Evolutionary conservation across 108 stramenopile species (phyloP).

Genomic region (Cylindrotheca closterium): DNA sequence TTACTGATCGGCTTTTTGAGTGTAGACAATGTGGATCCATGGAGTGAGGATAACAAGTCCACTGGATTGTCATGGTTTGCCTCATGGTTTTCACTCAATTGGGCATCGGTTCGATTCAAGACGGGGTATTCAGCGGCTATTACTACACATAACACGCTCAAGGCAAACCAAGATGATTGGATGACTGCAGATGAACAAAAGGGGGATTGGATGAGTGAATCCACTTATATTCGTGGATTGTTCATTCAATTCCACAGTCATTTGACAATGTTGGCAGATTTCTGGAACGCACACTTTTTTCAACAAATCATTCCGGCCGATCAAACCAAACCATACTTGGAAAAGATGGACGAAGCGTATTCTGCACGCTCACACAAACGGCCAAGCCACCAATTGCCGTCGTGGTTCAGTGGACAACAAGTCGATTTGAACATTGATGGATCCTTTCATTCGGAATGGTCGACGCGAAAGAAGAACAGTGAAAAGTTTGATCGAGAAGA

Average conservation of each 20-base stretch:
- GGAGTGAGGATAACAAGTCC: slow-evolving; percentile 13
- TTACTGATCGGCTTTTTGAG: slow-evolving; percentile 65
- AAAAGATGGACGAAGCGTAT: slow-evolving; percentile 31
- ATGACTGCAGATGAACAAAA: not conserved
- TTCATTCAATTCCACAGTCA: slow-evolving; percentile 13
- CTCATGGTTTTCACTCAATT: slow-evolving; percentile 51
- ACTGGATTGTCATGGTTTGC: slow-evolving; percentile 51
- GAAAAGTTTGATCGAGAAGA: slow-evolving; percentile 6
- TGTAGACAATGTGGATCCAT: slow-evolving; percentile 64
- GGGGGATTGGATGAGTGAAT: slow-evolving; percentile 7
- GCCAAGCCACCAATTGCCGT: not conserved
- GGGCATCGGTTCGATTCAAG: slow-evolving; percentile 45
- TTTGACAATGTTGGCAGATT: slow-evolving; percentile 28
- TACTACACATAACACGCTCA: too few relatives aligned
- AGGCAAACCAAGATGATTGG: not conserved
- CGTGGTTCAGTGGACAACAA: slow-evolving; percentile 43
- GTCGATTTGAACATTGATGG: slow-evolving; percentile 30
- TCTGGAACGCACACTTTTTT: slow-evolving; percentile 13
- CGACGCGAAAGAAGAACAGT: slow-evolving; percentile 5
- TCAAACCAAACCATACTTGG: slow-evolving; percentile 16
- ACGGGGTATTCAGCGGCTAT: slow-evolving; percentile 27
- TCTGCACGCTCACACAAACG: not conserved
- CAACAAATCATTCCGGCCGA: slow-evolving; percentile 20
- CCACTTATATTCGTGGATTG: slow-evolving; percentile 14
- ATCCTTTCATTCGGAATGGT: slow-evolving; percentile 10